Evolutionary conservation across 2,329 filamentous ascomycete species (phyloP).

Genomic region (Trichophyton simii): DNA sequence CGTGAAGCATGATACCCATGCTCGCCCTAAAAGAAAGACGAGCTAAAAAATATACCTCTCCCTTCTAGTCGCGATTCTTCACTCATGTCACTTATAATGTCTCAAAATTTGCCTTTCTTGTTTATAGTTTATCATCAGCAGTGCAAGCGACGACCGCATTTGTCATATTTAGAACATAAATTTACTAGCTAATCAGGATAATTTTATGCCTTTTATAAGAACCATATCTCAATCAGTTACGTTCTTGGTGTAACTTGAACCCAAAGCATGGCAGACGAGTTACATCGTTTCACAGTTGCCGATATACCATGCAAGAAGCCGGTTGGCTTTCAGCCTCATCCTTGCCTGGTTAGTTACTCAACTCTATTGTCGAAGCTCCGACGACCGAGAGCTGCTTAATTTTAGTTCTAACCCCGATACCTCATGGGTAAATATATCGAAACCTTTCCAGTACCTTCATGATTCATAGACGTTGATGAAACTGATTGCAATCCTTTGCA

Average conservation of each 20-base stretch:
- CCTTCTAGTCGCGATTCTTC: background rate
- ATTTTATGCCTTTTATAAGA: background rate
- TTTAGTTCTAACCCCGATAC: no score
- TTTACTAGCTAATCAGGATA: background rate
- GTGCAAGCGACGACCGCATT: background rate
- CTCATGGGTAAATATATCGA: no score
- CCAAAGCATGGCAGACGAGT: no score
- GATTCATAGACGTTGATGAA: no score
- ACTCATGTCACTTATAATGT: background rate
- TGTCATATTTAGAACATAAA: background rate
- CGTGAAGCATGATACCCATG: constrained; percentile 5
- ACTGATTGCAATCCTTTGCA: no score
- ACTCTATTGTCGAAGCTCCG: no score
- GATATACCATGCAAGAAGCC: no score
- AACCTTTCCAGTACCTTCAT: no score
- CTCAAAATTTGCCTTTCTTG: background rate
- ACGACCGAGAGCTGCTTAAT: no score
- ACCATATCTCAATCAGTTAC: background rate
- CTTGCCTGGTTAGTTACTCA: no score
- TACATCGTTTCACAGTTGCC: no score
- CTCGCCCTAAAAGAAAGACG: background rate
- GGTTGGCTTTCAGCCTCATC: no score
- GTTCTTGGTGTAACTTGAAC: background rate
- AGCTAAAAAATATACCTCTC: background rate
- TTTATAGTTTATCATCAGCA: background rate